Base-by-base conservation (phyloP, 805 yeast species). In the Yamadazyma philogaea region DNA sequence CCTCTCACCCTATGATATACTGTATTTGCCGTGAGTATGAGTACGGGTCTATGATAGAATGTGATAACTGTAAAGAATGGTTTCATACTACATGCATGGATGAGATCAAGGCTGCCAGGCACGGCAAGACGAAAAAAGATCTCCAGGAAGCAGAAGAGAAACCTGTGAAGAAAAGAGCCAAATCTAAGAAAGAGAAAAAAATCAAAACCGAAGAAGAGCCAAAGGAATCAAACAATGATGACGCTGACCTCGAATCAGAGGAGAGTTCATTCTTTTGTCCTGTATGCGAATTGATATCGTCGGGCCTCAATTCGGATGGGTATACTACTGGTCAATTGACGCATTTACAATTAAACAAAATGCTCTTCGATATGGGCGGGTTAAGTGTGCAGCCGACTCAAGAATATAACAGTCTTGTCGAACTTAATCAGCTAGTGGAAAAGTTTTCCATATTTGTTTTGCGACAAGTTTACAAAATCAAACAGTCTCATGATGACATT, bases 61-160 rank as follows among this genome's bases (percentile, higher is more conserved):
- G 90, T 61, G 89, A 82, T 48, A 61, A 58, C 14, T 84, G 91
- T 57, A 68, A 74, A 40, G 87, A 82, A 52, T 82, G 89, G 89
- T 84, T 77, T 53, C 90, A 84, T 55, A 72, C 75, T 35, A 61
- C 60, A 12, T 84, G 90, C 59, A 66, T 83, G 5, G 30, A 34
- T 11, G 30, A 28, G 6, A 27, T 34, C n/a, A 34, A 21, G 11
- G 18, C 18, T n/a, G 14, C 17, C 11, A 27, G 30, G 21, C 20
- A 30, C 6, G 39, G 26, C 24, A 27, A 39, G 19, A 7, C 3
- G 4, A 39, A 39, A 26, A 4, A 33, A 11, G 33, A 27, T 12
- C 19, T 11, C 20, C 36, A 12, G 38, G 31, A 14, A 38, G 16
- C 15, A 30, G 12, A 21, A 27, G 28, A 10, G 16, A 26, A 39